Evolutionary conservation across 1,139 yeast genomes (phyloP).

Genomic region (Zygosaccharomyces pseudobailii): DNA sequence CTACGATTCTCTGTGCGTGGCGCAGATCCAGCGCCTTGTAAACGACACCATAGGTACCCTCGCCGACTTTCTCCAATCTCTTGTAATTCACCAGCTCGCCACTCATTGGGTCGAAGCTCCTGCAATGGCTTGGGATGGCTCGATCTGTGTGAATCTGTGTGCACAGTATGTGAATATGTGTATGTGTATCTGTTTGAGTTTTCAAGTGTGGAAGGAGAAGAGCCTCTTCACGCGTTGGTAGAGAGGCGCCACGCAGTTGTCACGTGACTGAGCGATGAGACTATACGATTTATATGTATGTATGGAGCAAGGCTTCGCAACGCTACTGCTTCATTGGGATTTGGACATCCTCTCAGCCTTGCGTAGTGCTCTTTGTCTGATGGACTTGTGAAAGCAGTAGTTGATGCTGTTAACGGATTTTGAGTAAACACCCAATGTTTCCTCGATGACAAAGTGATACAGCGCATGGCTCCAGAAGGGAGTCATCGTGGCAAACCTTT

Average conservation of each 20-base stretch:
- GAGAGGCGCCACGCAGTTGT: neutral
- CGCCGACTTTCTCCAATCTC: slow-evolving; percentile 94
- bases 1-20: slow-evolving; percentile 88
- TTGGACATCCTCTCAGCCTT: slow-evolving; percentile 55
- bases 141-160: no score
- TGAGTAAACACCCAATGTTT: slow-evolving; percentile 77
- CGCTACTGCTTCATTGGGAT: neutral
- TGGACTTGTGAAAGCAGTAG: slow-evolving; percentile 69
- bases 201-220: no score
- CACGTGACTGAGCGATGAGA: neutral
- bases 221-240: neutral
- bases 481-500: slow-evolving; percentile 76
- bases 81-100: slow-evolving; percentile 87
- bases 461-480: slow-evolving; percentile 95
- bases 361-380: slow-evolving; percentile 75
- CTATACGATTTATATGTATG: neutral
- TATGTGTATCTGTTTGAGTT: no score
- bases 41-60: slow-evolving; percentile 97
- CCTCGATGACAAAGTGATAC: slow-evolving; percentile 79
- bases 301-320: neutral
- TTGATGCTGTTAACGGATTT: slow-evolving; percentile 64
- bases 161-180: no score
- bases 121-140: neutral
- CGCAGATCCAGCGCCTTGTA: slow-evolving; percentile 90
- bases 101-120: slow-evolving; percentile 40